Percentiles rank a stretch among this genome's conserved stretches.
phyloP scores from a whole-genome alignment of 495 filamentous ascomycete genomes.

The Aspergillus egyptiacus region DNA sequence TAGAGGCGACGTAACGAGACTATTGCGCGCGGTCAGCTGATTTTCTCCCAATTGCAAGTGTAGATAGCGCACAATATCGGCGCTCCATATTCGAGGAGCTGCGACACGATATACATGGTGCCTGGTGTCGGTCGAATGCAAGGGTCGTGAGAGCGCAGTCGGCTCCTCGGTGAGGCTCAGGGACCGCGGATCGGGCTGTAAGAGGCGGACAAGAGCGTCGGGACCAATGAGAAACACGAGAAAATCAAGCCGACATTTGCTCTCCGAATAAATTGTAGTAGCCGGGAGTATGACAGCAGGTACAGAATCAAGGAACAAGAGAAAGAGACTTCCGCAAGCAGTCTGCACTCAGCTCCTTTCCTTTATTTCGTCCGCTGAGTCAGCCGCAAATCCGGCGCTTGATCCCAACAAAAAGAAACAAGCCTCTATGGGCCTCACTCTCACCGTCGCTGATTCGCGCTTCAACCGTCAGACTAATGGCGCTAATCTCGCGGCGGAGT shows the following conservation, averaged over 20 bases:
- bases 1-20: slow-evolving; percentile 73
- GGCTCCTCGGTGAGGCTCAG: too few species aligned
- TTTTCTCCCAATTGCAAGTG: background rate
- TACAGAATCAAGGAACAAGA: background rate
- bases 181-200: background rate
- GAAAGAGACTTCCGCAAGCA: background rate
- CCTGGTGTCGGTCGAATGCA: background rate
- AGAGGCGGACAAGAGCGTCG: background rate
- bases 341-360: background rate
- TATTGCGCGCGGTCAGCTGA: slow-evolving; percentile 16
- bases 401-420: slow-evolving; percentile 7
- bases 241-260: background rate
- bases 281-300: too few species aligned
- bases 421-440: background rate
- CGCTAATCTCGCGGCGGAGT: background rate
- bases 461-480: background rate
- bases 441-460: background rate
- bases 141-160: background rate
- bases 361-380: slow-evolving; percentile 5
- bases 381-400: background rate
- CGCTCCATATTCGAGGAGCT: slow-evolving; percentile 42
- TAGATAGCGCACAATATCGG: slow-evolving; percentile 35
- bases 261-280: too few species aligned
- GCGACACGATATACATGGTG: slow-evolving; percentile 37
- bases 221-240: background rate